Conservation (phyloP, 352 stramenopile species). For the Phytophthora boehmeriae region DNA sequence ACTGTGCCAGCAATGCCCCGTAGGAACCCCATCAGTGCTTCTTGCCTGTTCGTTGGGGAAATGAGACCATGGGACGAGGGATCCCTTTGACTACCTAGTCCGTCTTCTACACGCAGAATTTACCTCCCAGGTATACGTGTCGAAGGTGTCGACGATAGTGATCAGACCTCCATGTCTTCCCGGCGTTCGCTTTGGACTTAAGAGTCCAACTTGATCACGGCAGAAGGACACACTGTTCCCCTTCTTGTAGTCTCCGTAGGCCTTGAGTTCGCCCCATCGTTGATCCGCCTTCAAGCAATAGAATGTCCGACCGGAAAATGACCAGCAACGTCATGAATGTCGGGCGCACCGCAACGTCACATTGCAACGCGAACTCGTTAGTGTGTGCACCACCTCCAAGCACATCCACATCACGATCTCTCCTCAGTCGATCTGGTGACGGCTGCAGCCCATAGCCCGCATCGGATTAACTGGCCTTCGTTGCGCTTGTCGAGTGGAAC, state of each 20-base stretch:
- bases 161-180: too few relatives aligned
- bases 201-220: too few relatives aligned
- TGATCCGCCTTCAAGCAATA: conserved; percentile 79
- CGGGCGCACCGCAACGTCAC: conserved; percentile 58
- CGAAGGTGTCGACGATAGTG: too few relatives aligned
- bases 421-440: conserved; percentile 94
- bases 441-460: conserved; percentile 88
- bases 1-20: conserved; percentile 46
- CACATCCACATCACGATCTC: conserved; percentile 92
- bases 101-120: too few relatives aligned
- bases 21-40: conserved; percentile 34
- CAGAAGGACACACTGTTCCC: conserved; percentile 65
- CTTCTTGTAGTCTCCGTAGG: conserved; percentile 84
- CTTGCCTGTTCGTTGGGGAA: too few relatives aligned
- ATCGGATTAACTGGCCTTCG: conserved; percentile 81
- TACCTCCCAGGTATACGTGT: too few relatives aligned
- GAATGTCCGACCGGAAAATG: conserved; percentile 73
- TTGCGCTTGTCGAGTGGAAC: conserved; percentile 69
- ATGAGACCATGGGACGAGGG: too few relatives aligned
- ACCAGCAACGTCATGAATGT: conserved; percentile 79
- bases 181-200: conserved; percentile 10
- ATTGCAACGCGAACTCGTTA: conserved; percentile 43
- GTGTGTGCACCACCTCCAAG: conserved; percentile 45
- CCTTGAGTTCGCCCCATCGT: conserved; percentile 61
- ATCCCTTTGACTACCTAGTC: too few relatives aligned